Conservation (phyloP, 495 filamentous ascomycete species). For the Talaromyces thailandensis region DNA sequence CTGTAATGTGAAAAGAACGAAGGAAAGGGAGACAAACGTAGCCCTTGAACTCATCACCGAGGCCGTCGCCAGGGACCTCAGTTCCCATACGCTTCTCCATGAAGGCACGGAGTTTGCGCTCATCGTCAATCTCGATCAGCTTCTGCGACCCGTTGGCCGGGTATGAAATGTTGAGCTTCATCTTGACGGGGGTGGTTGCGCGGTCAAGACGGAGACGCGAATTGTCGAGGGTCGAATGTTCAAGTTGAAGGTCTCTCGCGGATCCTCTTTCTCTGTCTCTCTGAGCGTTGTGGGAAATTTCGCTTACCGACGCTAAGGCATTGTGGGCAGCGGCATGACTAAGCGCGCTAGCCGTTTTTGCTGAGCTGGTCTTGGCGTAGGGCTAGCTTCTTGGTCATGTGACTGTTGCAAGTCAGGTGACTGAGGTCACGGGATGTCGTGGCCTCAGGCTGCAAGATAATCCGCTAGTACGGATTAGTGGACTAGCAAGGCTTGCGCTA, state of each 20-base stretch:
- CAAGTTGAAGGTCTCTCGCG: slow-evolving; percentile 6
- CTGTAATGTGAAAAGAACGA: neutral
- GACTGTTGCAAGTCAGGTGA: neutral
- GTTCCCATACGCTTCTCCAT: slow-evolving; percentile 94
- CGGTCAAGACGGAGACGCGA: slow-evolving; percentile 45
- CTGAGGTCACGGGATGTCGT: neutral
- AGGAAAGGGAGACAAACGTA: slow-evolving; percentile 59
- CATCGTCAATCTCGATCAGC: slow-evolving; percentile 97
- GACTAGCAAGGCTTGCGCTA: neutral
- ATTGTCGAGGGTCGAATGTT: slow-evolving; percentile 31
- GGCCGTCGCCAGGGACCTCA: slow-evolving; percentile 75
- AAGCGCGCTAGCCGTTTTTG: slow-evolving; percentile 20
- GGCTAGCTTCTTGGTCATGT: neutral
- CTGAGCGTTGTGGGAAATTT: slow-evolving; percentile 20
- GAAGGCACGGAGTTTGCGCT: slow-evolving; percentile 81
- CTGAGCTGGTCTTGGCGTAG: neutral
- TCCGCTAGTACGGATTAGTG: neutral
- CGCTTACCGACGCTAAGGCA: slow-evolving; percentile 10
- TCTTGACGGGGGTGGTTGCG: slow-evolving; percentile 44
- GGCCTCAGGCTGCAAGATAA: neutral
- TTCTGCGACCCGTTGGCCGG: slow-evolving; percentile 99
- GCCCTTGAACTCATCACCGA: slow-evolving; percentile 98
- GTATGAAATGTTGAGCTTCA: slow-evolving; percentile 97
- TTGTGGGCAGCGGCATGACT: slow-evolving; percentile 14
- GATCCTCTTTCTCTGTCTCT: slow-evolving; percentile 4